Base-by-base conservation (phyloP, 2,329 filamentous ascomycete genomes). In the Aaosphaeria pasadenensis region DNA sequence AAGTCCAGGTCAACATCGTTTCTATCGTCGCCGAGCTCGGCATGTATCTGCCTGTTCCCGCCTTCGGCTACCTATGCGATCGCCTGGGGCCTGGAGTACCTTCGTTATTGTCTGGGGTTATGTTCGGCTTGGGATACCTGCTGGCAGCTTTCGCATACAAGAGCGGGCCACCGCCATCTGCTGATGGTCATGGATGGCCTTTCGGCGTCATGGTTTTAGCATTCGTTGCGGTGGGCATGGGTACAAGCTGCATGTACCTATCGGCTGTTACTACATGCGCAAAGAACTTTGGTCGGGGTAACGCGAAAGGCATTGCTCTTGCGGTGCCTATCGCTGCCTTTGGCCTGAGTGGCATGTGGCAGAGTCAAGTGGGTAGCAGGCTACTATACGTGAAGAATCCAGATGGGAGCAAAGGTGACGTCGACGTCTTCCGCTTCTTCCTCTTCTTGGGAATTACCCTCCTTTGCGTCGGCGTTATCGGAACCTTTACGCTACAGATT, bases 221-320 rank as follows among this genome's bases (percentile, higher is more conserved):
- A 1, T 99, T 97, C 68, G 78, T 91, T 42, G 80, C 82, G 44
- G 84, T 99, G 49, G 94, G 94, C 1, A 80, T 86, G 53, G 92
- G 84, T 5, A 96, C 92, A 0, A 89, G 88, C 55, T 84, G 83
- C 69, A 91, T 97, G 84, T 99, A 97, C 70, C 78, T 97, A 47
- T 82, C 86, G 44, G 87, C 90, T 2, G 87, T 99, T n/a, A 92
- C 92, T 5, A 95, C 92, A 0, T 96, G 91, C 64, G 94, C 94
- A 33, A 99, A 99, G 83, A 99, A 97, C 73, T 99, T 97, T 72
- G 91, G 91, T 43, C 85, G 87, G 51, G 90, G 91, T 4, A 88
- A 86, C 63, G 86, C 95, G 63, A 87, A 92, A 61, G 94, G 94
- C 0, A 74, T 99, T 44, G 92, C 95, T 51, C 78, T 99, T 47